Conservation (phyloP, 2,329 filamentous ascomycete species). For the Colletotrichum camelliae region DNA sequence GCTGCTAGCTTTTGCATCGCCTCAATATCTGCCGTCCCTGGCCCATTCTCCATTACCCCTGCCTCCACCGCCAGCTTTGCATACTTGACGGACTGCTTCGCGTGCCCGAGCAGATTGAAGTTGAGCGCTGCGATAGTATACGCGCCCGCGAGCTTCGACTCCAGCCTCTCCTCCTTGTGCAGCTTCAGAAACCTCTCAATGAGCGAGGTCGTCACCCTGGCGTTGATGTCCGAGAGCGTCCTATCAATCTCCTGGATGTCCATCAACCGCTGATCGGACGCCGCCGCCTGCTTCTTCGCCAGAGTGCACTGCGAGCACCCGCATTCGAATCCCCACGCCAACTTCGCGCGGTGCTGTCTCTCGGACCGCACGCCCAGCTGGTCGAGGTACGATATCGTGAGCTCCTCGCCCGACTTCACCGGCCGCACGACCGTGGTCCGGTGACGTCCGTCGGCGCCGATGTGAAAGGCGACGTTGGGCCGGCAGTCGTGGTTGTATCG, state of each 20-base stretch:
- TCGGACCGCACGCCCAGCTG: conserved; percentile 25
- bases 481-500: conserved; percentile 52
- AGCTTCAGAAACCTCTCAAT: conserved; percentile 42
- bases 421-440: conserved; percentile 40
- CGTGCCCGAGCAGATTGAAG: conserved; percentile 41
- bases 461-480: conserved; percentile 48
- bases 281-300: conserved; percentile 24
- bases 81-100: conserved; percentile 41
- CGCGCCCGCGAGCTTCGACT: conserved; percentile 37
- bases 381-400: conserved; percentile 49
- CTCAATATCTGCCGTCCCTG: conserved; percentile 6
- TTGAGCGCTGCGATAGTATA: conserved; percentile 43
- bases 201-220: conserved; percentile 33
- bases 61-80: conserved; percentile 41
- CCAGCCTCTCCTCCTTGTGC: conserved; percentile 43
- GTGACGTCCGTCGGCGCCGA: conserved; percentile 40
- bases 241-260: conserved; percentile 33
- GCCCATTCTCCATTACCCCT: conserved; percentile 29
- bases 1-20: conserved; percentile 16
- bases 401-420: conserved; percentile 46
- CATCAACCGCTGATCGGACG: conserved; percentile 42
- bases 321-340: conserved; percentile 46
- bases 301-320: conserved; percentile 41
- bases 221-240: conserved; percentile 26
- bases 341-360: conserved; percentile 32